phyloP scores from a whole-genome alignment of 1,284 basidiomycete genomes.

The Cryptococcus jaspeensis region DNA sequence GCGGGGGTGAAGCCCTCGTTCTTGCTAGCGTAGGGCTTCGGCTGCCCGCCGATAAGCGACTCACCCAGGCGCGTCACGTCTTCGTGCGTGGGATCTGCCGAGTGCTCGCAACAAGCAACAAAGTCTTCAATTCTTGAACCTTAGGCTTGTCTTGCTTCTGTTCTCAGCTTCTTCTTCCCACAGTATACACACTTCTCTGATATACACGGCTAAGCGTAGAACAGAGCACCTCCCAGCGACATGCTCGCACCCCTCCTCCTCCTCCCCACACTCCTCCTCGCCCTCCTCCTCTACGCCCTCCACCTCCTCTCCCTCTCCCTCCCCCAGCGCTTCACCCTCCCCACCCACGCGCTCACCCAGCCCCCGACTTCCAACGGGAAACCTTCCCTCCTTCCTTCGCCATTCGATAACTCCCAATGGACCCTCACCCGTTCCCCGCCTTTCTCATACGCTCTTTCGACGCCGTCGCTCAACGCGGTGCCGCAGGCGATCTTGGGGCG shows the following conservation, averaged over 20 bases:
- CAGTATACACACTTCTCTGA: not conserved
- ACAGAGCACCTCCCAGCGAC: not conserved
- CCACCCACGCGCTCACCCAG: not conserved
- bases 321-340: not conserved
- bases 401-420: not conserved
- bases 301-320: not conserved
- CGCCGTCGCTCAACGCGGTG: slow-evolving; percentile 5
- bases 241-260: slow-evolving; percentile 2
- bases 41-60: too few species aligned
- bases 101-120: too few species aligned
- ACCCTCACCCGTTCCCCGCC: not conserved
- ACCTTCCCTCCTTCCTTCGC: not conserved
- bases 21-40: too few species aligned
- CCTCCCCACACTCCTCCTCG: slow-evolving; percentile 1
- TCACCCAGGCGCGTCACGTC: too few species aligned
- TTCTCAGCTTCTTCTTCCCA: not conserved
- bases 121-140: not conserved
- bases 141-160: not conserved
- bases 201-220: not conserved
- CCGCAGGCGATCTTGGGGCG: slow-evolving; percentile 3
- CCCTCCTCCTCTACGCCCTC: slow-evolving; percentile 1
- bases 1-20: too few species aligned
- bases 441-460: slow-evolving; percentile 4
- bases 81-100: too few species aligned
- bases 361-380: not conserved